Evolutionary conservation across 2,329 filamentous ascomycete species (phyloP), one percentile per base, ranked within the genome.

Genomic region (Diaporthe australafricana): DNA sequence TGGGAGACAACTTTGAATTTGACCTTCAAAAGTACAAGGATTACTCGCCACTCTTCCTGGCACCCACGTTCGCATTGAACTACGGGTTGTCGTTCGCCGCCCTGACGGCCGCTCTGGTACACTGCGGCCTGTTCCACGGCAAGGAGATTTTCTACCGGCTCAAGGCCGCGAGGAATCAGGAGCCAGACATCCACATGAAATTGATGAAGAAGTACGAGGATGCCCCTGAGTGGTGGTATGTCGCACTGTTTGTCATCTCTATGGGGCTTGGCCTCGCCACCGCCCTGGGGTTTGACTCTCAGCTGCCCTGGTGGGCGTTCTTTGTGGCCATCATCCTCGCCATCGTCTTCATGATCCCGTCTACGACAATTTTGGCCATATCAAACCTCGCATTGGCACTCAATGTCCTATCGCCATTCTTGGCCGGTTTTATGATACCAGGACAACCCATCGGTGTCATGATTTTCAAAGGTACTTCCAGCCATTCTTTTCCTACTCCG

Each of bases 361-460:
- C 81, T 17, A 80, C 80, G 40, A 85, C 87, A 63, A 79, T 88
- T 12, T 77, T 86, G 73, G 87, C 84, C 2, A 83, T 87, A 16
- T 88, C 87, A 20, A 89, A 88, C 76, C 84, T 88, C 17, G 75
- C 81, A 48, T 79, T 88, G 22, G 85, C 84, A 1, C 76, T 89
- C 20, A 89, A 89, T 63, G 86, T 89, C 42, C 80, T 89, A 40
- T 84, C 86, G 1, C 85, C 87, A 60, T 87, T 88, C 74, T 82
- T 90, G 30, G 85, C 88, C 7, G 88, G 88, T 1, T 91, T 90
- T 76, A 87, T 91, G 80, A 84, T 88, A 70, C 89, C 89, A 0
- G 90, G 88, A 1, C 80, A 81, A 8, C 87, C 87, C 0, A 84
- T 89, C 69, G 87, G 83, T 3, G 85, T 88, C 77, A 89, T 89